phyloP scores from a whole-genome alignment of 2,329 filamentous ascomycete genomes.

The Scopulariopsis brevicaulis region DNA sequence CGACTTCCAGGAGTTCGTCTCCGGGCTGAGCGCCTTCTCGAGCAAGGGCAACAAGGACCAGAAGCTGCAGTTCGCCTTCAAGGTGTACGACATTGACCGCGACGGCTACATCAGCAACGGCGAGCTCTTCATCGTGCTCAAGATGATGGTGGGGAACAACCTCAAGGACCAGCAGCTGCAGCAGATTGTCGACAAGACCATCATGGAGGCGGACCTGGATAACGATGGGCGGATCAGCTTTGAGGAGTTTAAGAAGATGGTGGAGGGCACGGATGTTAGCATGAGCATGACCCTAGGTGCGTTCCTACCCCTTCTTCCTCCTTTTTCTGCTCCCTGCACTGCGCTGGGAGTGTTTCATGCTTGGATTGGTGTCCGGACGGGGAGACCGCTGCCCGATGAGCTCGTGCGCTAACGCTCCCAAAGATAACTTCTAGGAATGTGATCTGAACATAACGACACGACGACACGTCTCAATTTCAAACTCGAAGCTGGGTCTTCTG shows the following conservation, averaged over 20 bases:
- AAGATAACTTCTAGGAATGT: neutral
- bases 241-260: slow-evolving; percentile 98
- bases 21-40: slow-evolving; percentile 87
- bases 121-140: slow-evolving; percentile 96
- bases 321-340: neutral
- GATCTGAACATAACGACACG: neutral
- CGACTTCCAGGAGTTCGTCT: slow-evolving; percentile 98
- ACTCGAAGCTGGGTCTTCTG: neutral
- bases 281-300: slow-evolving; percentile 64
- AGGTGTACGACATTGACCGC: slow-evolving; percentile 98
- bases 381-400: neutral
- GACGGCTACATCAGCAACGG: slow-evolving; percentile 98
- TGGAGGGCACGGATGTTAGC: slow-evolving; percentile 79
- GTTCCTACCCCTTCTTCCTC: slow-evolving; percentile 10
- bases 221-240: slow-evolving; percentile 97
- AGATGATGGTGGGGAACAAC: slow-evolving; percentile 99
- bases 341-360: neutral
- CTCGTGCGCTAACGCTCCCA: neutral
- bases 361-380: neutral
- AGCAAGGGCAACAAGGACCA: slow-evolving; percentile 99
- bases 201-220: slow-evolving; percentile 97
- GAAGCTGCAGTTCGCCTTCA: slow-evolving; percentile 95
- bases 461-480: neutral
- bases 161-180: slow-evolving; percentile 98
- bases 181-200: slow-evolving; percentile 99